Percentiles rank a stretch among this genome's conserved stretches.
phyloP scores from a whole-genome alignment of 805 yeast species.

The Lipomyces mesembrius region DNA sequence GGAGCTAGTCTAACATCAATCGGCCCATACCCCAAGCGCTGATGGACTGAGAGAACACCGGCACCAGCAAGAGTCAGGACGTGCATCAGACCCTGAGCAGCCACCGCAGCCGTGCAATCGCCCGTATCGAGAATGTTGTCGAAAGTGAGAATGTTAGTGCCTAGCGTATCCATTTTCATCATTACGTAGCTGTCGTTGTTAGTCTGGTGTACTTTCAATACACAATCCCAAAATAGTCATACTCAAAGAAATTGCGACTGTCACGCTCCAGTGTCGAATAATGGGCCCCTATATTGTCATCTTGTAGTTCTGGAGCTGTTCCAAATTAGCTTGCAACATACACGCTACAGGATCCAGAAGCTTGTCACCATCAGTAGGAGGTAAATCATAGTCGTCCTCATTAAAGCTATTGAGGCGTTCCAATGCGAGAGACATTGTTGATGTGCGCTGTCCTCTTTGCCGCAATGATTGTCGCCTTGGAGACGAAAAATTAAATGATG shows the following conservation, averaged over 20 bases:
- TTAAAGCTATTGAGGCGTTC: conserved; percentile 3
- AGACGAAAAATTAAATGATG: background rate
- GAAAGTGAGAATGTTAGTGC: conserved; percentile 9
- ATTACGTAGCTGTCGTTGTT: conserved; percentile 17
- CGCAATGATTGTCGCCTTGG: conserved; percentile 2
- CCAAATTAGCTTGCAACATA: background rate
- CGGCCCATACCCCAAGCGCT: conserved; percentile 4
- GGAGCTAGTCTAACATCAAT: conserved; percentile 14
- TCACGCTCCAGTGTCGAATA: conserved; percentile 16
- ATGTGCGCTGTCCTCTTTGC: background rate
- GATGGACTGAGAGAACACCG: conserved; percentile 21
- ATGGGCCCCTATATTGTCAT: background rate
- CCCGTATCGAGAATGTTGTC: conserved; percentile 16
- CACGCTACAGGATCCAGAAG: background rate
- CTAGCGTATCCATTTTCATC: conserved; percentile 16
- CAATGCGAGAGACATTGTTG: conserved; percentile 10
- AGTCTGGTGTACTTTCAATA: background rate
- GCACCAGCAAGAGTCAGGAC: conserved; percentile 20
- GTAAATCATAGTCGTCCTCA: conserved; percentile 9
- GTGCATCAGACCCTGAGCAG: conserved; percentile 29
- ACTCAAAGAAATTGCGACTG: conserved; percentile 35
- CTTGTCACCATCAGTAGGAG: background rate
- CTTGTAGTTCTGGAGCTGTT: background rate
- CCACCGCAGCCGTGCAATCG: conserved; percentile 13
- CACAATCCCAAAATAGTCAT: background rate